phyloP scores from a whole-genome alignment of 1,284 basidiomycete genomes.

The Cystobasidium sp. region DNA sequence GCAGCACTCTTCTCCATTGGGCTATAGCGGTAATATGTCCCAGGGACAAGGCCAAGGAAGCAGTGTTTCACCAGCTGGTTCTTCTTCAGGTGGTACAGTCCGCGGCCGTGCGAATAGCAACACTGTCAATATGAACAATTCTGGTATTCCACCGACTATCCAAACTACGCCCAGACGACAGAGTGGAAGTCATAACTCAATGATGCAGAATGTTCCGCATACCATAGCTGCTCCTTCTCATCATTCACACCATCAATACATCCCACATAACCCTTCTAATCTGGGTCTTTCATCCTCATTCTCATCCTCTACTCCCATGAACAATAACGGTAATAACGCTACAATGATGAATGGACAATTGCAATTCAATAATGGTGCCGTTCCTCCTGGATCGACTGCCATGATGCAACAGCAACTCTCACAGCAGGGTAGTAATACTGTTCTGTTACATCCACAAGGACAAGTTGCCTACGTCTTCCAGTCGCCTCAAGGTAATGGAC shows the following conservation, averaged over 20 bases:
- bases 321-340: background rate
- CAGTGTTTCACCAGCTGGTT: constrained; percentile 13
- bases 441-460: background rate
- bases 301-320: background rate
- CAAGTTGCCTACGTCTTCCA: constrained; percentile 1
- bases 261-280: constrained; percentile 29
- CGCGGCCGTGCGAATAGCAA: background rate
- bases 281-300: constrained; percentile 20
- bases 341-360: background rate
- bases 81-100: constrained; percentile 7
- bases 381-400: background rate
- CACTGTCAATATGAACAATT: too few species aligned
- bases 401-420: constrained; percentile 23
- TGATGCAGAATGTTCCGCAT: constrained; percentile 27
- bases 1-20: constrained; percentile 15
- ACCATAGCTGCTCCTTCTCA: constrained; percentile 18
- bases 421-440: background rate
- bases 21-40: constrained; percentile 1
- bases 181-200: background rate
- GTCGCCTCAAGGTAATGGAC: background rate
- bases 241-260: constrained; percentile 19
- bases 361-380: background rate
- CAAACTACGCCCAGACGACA: constrained; percentile 22
- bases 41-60: background rate
- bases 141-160: background rate